phyloP scores from a whole-genome alignment of 352 stramenopile species.

The Globisporangium alternatum region DNA sequence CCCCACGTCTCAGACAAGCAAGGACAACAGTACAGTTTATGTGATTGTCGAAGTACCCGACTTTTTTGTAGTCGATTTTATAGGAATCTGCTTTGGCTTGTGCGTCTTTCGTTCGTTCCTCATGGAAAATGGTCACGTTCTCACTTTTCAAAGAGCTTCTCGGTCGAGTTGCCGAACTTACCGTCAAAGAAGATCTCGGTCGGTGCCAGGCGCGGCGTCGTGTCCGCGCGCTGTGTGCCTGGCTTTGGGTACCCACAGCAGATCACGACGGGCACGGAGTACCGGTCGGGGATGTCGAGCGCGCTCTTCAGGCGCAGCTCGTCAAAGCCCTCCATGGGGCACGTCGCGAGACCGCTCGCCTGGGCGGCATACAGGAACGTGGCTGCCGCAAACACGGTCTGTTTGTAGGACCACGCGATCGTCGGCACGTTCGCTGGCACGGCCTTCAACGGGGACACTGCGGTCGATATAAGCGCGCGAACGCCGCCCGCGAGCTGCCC shows the following conservation, averaged over 20 bases:
- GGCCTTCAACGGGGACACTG: conserved; percentile 60
- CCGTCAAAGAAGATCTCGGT: conserved; percentile 83
- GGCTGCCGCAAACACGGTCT: conserved; percentile 67
- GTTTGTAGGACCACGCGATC: conserved; percentile 81
- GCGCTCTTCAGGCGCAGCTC: conserved; percentile 53
- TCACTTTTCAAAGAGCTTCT: conserved; percentile 40
- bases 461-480: conserved; percentile 53
- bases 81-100: not conserved
- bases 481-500: conserved; percentile 53
- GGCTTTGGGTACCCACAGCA: conserved; percentile 56
- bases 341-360: conserved; percentile 63
- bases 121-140: not conserved
- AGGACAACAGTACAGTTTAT: too few relatives aligned
- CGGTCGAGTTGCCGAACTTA: conserved; percentile 72
- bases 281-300: conserved; percentile 78
- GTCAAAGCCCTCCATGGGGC: conserved; percentile 81
- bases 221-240: conserved; percentile 7
- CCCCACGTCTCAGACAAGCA: too few relatives aligned
- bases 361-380: conserved; percentile 73
- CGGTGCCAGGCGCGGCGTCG: conserved; percentile 45
- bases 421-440: conserved; percentile 61
- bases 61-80: not conserved
- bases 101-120: not conserved
- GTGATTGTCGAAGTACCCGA: not conserved
- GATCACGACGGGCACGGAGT: conserved; percentile 72